Conservation (phyloP, 192 early-diverging fungal genomes). For the Umbelopsis isabellina region DNA sequence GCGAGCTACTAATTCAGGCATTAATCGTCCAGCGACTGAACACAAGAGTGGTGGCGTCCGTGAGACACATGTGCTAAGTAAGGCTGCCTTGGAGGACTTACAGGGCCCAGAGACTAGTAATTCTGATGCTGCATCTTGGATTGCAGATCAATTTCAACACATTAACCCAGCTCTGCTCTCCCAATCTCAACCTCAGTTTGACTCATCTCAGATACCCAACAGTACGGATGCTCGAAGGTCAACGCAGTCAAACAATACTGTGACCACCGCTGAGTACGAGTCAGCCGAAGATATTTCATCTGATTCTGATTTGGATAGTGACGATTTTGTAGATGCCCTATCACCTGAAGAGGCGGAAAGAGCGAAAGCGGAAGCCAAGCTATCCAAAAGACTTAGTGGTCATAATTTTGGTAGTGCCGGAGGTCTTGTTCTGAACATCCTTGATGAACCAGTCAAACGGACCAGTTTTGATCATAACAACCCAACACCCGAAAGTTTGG, state of each 20-base stretch:
- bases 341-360: conserved; percentile 33
- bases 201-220: background rate
- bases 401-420: conserved; percentile 42
- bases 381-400: conserved; percentile 37
- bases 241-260: background rate
- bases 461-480: background rate
- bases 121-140: background rate
- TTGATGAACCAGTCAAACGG: conserved; percentile 10
- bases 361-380: conserved; percentile 22
- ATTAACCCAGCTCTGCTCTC: background rate
- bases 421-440: conserved; percentile 38
- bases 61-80: conserved; percentile 16
- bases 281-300: background rate
- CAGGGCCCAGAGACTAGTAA: background rate
- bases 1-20: background rate
- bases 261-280: background rate
- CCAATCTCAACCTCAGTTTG: background rate
- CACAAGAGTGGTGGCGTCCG: conserved; percentile 15
- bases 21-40: conserved; percentile 1
- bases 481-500: conserved; percentile 28
- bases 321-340: conserved; percentile 36
- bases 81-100: conserved; percentile 20
- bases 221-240: background rate
- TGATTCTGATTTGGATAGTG: conserved; percentile 23
- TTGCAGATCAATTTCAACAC: background rate